These are phyloP conservation scores for Boletales sp. DNA, from an alignment of 768 basidiomycete species.

Conservation along the genomic window DNA sequence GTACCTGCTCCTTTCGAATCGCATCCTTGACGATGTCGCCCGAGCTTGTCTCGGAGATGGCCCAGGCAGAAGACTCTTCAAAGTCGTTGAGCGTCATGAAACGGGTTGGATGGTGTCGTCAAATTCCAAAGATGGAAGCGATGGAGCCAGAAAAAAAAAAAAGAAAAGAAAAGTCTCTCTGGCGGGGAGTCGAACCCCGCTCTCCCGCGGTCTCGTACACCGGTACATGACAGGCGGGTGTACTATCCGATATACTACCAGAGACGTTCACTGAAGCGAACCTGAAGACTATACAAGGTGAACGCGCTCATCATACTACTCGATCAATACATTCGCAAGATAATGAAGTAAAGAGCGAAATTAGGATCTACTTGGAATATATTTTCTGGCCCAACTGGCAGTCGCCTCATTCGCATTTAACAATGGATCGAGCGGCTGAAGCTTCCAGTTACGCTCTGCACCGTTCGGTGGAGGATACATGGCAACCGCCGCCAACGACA, in stretches of 20 bases:
- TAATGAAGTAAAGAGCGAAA: not conserved
- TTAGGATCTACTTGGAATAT: constrained; percentile 42
- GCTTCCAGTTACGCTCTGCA: constrained; percentile 45
- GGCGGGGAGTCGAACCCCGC: constrained; percentile 47
- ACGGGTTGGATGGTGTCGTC: too few species aligned
- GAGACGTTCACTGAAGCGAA: constrained; percentile 17
- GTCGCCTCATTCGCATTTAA: constrained; percentile 71
- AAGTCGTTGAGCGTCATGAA: constrained; percentile 46
- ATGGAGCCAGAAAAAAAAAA: too few species aligned
- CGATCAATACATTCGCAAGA: too few species aligned
- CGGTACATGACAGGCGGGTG: constrained; percentile 43
- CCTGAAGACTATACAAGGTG: not conserved
- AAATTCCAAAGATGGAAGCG: too few species aligned
- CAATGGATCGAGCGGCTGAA: constrained; percentile 61
- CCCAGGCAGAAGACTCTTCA: constrained; percentile 49
- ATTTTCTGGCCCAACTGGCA: constrained; percentile 58
- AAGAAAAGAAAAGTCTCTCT: constrained; percentile 29
- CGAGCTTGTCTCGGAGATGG: constrained; percentile 37
- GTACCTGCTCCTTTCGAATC: constrained; percentile 68
- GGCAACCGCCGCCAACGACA: constrained; percentile 78
- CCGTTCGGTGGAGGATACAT: constrained; percentile 49
- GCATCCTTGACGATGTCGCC: constrained; percentile 74
- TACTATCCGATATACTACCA: constrained; percentile 53
- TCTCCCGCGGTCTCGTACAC: constrained; percentile 31
- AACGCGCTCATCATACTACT: too few species aligned